Conservation (phyloP, 83 land plant species). For the Thuja plicata region DNA sequence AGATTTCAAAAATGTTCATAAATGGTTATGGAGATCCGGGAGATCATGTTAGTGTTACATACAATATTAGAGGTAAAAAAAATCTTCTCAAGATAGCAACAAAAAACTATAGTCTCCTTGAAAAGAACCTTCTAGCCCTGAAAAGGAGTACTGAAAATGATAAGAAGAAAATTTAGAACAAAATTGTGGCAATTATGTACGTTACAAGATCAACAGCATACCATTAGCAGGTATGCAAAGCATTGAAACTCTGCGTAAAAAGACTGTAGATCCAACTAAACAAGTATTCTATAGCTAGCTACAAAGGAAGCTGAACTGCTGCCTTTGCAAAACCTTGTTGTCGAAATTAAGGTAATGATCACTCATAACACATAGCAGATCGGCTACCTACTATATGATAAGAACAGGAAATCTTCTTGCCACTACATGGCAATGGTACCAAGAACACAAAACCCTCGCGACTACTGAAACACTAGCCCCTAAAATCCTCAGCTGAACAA, state of each 20-base stretch:
- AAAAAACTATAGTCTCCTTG: not conserved
- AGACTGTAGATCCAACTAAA: no score
- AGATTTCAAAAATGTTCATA: not conserved
- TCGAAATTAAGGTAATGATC: no score
- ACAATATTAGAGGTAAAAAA: not conserved
- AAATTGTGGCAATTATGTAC: not conserved
- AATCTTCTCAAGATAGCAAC: not conserved
- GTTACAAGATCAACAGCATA: not conserved
- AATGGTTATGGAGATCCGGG: not conserved
- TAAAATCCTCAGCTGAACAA: not conserved
- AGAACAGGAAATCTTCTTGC: not conserved
- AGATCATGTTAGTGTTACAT: not conserved
- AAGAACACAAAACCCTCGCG: not conserved
- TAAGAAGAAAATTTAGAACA: not conserved
- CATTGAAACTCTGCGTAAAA: not conserved
- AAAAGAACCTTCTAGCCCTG: not conserved
- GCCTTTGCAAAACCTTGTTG: no score
- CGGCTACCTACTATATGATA: no score
- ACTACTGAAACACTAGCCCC: not conserved
- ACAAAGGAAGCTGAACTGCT: no score
- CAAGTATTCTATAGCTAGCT: no score
- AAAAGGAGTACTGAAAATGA: not conserved
- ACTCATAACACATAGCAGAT: no score
- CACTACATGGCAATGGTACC: not conserved
- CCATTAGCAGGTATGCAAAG: not conserved